Conservation (phyloP, 345 rosid species). For the Lepidium didymum region DNA sequence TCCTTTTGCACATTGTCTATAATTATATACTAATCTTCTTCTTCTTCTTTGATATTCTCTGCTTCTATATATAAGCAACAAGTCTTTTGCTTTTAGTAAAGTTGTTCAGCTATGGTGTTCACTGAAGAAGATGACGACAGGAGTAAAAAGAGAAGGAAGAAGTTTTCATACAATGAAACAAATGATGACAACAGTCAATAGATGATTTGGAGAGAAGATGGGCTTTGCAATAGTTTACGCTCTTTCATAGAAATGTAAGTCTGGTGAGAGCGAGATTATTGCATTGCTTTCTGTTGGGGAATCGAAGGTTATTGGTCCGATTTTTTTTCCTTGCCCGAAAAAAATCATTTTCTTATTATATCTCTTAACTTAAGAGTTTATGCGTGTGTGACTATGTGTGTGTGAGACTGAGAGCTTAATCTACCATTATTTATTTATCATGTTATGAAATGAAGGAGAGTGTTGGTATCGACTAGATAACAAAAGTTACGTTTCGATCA, state of each 20-base stretch:
- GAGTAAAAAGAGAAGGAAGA: neutral
- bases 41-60: neutral
- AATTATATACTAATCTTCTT: neutral
- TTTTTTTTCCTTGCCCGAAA: constrained; percentile 30
- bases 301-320: constrained; percentile 36
- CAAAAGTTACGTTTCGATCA: neutral
- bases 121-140: constrained; percentile 9
- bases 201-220: constrained; percentile 1
- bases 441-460: neutral
- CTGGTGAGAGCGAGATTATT: constrained; percentile 32
- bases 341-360: constrained; percentile 23
- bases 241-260: constrained; percentile 25
- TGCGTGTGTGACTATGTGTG: too few relatives aligned
- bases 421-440: neutral
- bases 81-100: neutral
- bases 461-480: constrained; percentile 1
- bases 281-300: constrained; percentile 31
- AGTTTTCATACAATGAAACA: constrained; percentile 7
- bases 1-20: constrained; percentile 19
- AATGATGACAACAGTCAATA: neutral
- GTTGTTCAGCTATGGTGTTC: constrained; percentile 22
- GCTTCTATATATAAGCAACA: neutral
- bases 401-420: neutral
- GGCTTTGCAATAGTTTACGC: constrained; percentile 33
- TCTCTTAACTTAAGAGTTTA: neutral